phyloP scores from a whole-genome alignment of 2,329 filamentous ascomycete genomes.

The Colletotrichum theobromicola region DNA sequence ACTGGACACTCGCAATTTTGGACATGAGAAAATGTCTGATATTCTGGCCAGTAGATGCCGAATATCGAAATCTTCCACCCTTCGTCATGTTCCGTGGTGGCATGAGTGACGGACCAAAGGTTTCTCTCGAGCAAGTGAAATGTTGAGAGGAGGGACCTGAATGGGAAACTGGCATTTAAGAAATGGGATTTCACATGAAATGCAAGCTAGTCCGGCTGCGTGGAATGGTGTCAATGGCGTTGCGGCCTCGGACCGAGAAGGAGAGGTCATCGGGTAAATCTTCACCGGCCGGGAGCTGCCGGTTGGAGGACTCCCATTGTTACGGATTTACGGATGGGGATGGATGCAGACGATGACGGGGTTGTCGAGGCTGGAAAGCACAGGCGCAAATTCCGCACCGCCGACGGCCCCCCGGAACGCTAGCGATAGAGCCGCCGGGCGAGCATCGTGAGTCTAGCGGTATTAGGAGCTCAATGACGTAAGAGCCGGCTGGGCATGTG shows the following conservation, averaged over 20 bases:
- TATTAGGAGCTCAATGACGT: constrained; percentile 8
- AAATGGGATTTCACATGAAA: not conserved
- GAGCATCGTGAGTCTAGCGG: constrained; percentile 12
- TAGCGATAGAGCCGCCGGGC: constrained; percentile 18
- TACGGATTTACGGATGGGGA: not conserved
- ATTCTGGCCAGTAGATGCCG: not conserved
- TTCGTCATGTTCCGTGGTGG: not conserved
- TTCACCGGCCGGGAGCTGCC: not conserved
- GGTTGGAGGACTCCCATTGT: not conserved
- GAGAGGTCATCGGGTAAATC: not conserved
- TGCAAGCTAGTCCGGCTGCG: not conserved
- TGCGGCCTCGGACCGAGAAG: not conserved
- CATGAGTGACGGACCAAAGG: not conserved
- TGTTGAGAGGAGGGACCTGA: not conserved
- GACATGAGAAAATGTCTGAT: not conserved
- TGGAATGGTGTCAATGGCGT: not conserved
- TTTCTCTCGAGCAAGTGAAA: not conserved
- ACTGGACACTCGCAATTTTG: not conserved
- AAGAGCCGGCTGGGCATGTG: not conserved
- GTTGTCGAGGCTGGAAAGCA: not conserved
- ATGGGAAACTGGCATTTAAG: not conserved
- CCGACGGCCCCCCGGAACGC: constrained; percentile 12
- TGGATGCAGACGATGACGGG: not conserved
- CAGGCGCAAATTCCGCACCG: not conserved
- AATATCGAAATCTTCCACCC: not conserved